Percentiles rank a stretch among this genome's conserved stretches.
Evolutionary conservation across 108 stramenopile genomes (phyloP).

Genomic region (Skeletonema costatum): DNA sequence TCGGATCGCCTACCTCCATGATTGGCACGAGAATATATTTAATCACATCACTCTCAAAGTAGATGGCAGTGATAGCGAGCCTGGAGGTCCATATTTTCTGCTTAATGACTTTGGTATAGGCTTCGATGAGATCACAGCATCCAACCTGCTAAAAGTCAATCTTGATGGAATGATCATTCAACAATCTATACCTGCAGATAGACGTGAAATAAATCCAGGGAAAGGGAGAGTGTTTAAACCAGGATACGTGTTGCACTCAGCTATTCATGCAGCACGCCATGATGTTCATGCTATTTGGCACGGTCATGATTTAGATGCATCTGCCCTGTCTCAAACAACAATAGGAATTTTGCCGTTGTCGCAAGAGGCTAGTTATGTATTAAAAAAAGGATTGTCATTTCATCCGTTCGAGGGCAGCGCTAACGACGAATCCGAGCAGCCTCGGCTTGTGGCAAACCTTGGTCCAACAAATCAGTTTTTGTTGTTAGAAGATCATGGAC

Average conservation of each 20-base stretch:
- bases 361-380: slow-evolving; percentile 47
- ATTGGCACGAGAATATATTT: slow-evolving; percentile 50
- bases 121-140: slow-evolving; percentile 49
- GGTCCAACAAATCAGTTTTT: slow-evolving; percentile 48
- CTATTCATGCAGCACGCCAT: slow-evolving; percentile 35
- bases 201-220: slow-evolving; percentile 35
- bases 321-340: slow-evolving; percentile 43
- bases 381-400: slow-evolving; percentile 47
- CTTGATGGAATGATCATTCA: slow-evolving; percentile 41
- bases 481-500: slow-evolving; percentile 50
- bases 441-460: slow-evolving; percentile 42
- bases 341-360: slow-evolving; percentile 47
- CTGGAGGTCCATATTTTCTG: slow-evolving; percentile 41
- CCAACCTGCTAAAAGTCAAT: slow-evolving; percentile 45
- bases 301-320: slow-evolving; percentile 45
- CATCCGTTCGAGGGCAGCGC: slow-evolving; percentile 47
- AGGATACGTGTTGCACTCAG: slow-evolving; percentile 45
- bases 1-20: slow-evolving; percentile 39
- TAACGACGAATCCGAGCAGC: slow-evolving; percentile 34
- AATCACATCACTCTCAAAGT: slow-evolving; percentile 55
- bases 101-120: slow-evolving; percentile 46
- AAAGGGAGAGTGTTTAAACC: slow-evolving; percentile 49
- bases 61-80: slow-evolving; percentile 34
- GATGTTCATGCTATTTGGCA: slow-evolving; percentile 53
- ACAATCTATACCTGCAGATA: slow-evolving; percentile 9